Conservation (phyloP, 331 rosid genomes). For the Pyrus hybrid region DNA sequence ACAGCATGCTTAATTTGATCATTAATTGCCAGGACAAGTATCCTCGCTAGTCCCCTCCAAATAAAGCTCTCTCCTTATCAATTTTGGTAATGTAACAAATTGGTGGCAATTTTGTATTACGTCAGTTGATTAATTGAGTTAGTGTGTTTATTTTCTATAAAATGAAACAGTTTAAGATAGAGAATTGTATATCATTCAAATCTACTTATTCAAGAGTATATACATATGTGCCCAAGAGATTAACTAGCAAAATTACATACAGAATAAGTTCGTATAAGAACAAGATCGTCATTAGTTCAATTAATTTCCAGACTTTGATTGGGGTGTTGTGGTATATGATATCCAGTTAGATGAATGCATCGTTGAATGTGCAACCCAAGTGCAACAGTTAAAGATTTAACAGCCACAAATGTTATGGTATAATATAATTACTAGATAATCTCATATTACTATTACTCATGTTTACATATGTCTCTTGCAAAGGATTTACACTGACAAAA, state of each 20-base stretch:
- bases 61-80: background rate
- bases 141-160: background rate
- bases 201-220: too few relatives aligned
- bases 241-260: too few relatives aligned
- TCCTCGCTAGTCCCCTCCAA: background rate
- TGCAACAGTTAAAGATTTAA: background rate
- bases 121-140: background rate
- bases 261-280: background rate
- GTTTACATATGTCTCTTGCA: background rate
- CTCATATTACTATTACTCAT: background rate
- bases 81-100: background rate
- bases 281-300: background rate
- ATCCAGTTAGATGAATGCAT: too few relatives aligned
- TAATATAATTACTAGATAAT: too few relatives aligned
- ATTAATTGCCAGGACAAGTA: too few relatives aligned
- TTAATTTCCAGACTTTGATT: background rate
- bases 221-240: background rate
- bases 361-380: background rate
- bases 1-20: conserved; percentile 14
- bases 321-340: background rate
- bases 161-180: background rate
- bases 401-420: too few relatives aligned
- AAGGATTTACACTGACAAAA: background rate
- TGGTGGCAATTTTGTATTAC: background rate
- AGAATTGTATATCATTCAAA: background rate